Evolutionary conservation across 2,329 filamentous ascomycete species (phyloP), one percentile per base, ranked within the genome.

Genomic region (Fusarium chuoi): DNA sequence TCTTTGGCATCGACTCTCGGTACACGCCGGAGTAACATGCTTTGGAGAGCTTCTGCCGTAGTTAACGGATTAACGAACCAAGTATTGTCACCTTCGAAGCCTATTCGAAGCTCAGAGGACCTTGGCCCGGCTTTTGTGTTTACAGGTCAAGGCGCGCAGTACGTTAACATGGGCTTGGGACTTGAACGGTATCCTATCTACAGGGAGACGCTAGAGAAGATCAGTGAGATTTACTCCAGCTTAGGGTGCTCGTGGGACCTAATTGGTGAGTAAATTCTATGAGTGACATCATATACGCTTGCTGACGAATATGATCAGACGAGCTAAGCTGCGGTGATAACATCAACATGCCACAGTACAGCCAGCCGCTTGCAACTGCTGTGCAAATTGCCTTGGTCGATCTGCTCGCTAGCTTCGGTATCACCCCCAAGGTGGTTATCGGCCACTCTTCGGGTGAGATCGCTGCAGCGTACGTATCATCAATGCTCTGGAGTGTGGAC

Each of bases 401-500:
- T 22, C 76, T 88, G 1, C 75, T 88, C 3, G 39, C 79, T 33
- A 81, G 81, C 7, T 86, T 82, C 77, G 78, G 79, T 1, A 79
- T 87, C 11, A 65, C 48, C 2, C 83, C 85, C 0, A 49, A 72
- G 2, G 81, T 79, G 7, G 84, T 86, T 0, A 76, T 80, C 2
- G 84, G 86, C 1, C 85, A 87, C 67, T 86, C 84, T 0, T 82
- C 78, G 36, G 86, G 86, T 11, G 86, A 87, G 62, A 86, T 87
- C 41, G 84, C 79, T 8, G 85, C 85, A 20, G 85, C 85, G 1
- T 87, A 85, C 52, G 81, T 6, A 42, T 22, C 26, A 30, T 26
- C 6, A 7, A 13, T 2, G 7, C 6, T 38, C 6, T 11, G 2
- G 6, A 77, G 82, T 36, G 75, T 85, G 28, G n/a, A 24, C 24